Evolutionary conservation across 139 green algal genomes (phyloP), one percentile per base, ranked within the genome.

Genomic region (Chlamydomonas incerta): DNA sequence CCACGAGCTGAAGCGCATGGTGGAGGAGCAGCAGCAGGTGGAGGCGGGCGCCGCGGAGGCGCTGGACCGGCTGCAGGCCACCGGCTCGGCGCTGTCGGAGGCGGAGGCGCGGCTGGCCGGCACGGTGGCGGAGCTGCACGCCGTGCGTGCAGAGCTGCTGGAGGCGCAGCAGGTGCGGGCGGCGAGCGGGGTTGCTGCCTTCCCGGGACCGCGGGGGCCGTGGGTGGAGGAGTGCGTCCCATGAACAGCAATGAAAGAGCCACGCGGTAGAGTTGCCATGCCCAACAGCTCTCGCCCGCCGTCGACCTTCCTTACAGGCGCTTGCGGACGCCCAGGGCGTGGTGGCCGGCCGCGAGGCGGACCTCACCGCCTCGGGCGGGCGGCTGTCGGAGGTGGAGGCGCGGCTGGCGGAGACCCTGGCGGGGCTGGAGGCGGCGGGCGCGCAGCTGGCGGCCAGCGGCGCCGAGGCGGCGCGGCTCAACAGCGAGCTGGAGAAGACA

Each of bases 111-210:
- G 31, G 9, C 82, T 87, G 35, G 31, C 31, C 0, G 31, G 3
- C 20, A 77, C 72, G 17, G 63, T 47, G 37, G 23, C 74, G n/a
- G 57, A 87, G 58, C 60, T 87, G 72, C 41, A 82, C 1, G 72
- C 41, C 17, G 17, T 46, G 23, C 82, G 62, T 0, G 20, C 24
- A 8, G n/a, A 58, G 17, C 71, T 87, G 71, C 62, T 29, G 5
- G 82, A 71, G 58, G 72, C 82, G 37, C 24, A 70, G 33, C 37
- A 63, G 26, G 67, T 37, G 21, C 46, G 66, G 80, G 34, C 9
- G 3, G 60, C 20, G n/a, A 74, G 66, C 3, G 55, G 66, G 47
- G 31, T n/a, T 47, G 47, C 24, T n/a, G n/a, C n/a, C n/a, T n/a
- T n/a, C n/a, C n/a, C n/a, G n/a, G n/a, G n/a, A n/a, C n/a, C n/a